Percentiles rank a stretch among this genome's conserved stretches.
phyloP scores from a whole-genome alignment of 1,139 yeast genomes.

The Candida mesenterica region DNA sequence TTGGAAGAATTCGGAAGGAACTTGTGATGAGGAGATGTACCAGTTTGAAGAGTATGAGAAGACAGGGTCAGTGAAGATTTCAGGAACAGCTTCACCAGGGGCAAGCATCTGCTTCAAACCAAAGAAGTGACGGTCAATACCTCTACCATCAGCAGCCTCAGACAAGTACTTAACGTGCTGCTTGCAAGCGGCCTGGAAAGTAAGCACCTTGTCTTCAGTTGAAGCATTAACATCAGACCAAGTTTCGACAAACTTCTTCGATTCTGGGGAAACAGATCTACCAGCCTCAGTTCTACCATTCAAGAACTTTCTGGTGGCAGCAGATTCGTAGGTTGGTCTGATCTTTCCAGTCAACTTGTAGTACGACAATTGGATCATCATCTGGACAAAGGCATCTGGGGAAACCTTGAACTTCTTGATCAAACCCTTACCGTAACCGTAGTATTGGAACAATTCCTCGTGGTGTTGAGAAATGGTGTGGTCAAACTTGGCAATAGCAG shows the following conservation, averaged over 20 bases:
- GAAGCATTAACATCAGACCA: slow-evolving; percentile 65
- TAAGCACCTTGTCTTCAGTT: slow-evolving; percentile 57
- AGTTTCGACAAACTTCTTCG: slow-evolving; percentile 68
- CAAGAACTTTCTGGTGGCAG: slow-evolving; percentile 86
- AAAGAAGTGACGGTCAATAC: slow-evolving; percentile 91
- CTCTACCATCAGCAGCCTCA: slow-evolving; percentile 81
- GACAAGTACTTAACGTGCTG: slow-evolving; percentile 75
- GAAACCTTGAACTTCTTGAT: slow-evolving; percentile 68
- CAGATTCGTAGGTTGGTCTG: slow-evolving; percentile 94
- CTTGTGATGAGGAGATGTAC: slow-evolving; percentile 87
- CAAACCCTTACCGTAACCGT: slow-evolving; percentile 68
- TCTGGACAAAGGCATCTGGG: slow-evolving; percentile 78
- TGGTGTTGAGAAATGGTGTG: slow-evolving; percentile 54
- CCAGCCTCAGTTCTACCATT: slow-evolving; percentile 97
- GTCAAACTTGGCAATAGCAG: slow-evolving; percentile 57
- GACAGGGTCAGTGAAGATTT: slow-evolving; percentile 72
- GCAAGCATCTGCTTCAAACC: slow-evolving; percentile 77
- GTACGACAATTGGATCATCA: slow-evolving; percentile 73
- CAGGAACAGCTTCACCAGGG: slow-evolving; percentile 63
- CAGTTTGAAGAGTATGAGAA: slow-evolving; percentile 76
- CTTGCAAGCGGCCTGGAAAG: slow-evolving; percentile 71
- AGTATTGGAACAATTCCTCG: slow-evolving; percentile 65
- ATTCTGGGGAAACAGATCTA: slow-evolving; percentile 78
- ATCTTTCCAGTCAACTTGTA: slow-evolving; percentile 78
- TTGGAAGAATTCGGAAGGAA: slow-evolving; percentile 83